A percentile compares a stretch with the other conserved stretches of the same genome.
Conservation (phyloP, 148 eudicot genomes). For the Persicaria maculosa region DNA sequence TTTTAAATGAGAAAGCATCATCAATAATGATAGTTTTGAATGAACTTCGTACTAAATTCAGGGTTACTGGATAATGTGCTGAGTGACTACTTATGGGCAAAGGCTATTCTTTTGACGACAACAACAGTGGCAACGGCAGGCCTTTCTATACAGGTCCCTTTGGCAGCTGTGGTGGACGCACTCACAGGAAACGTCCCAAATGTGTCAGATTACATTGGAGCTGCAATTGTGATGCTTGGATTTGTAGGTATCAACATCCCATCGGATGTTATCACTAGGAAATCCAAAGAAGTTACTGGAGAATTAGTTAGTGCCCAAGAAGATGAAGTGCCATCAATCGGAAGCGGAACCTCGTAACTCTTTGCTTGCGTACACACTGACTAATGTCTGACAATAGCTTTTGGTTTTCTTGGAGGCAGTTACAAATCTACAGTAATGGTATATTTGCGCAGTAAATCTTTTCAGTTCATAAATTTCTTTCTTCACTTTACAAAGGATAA, state of each 20-base stretch:
- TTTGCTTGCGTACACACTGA: too few relatives aligned
- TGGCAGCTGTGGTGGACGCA: conserved; percentile 80
- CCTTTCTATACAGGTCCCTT: conserved; percentile 87
- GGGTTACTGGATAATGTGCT: conserved; percentile 91
- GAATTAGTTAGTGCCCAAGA: conserved; percentile 23
- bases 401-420: too few relatives aligned
- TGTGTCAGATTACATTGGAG: conserved; percentile 69
- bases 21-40: not conserved
- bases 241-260: conserved; percentile 82
- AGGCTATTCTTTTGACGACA: conserved; percentile 88
- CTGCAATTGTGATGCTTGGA: conserved; percentile 75
- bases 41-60: conserved; percentile 13
- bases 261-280: conserved; percentile 35
- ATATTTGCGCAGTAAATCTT: too few relatives aligned
- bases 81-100: conserved; percentile 95
- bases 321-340: too few relatives aligned
- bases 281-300: conserved; percentile 31
- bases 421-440: too few relatives aligned
- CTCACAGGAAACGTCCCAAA: conserved; percentile 64
- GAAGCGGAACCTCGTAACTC: too few relatives aligned
- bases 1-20: not conserved
- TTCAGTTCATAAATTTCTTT: too few relatives aligned
- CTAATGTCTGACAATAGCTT: too few relatives aligned
- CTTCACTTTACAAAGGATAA: too few relatives aligned
- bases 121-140: conserved; percentile 99